A percentile compares a stretch with the other conserved stretches of the same genome.
These are phyloP conservation scores for Pestalotiopsis sp. DNA, from an alignment of 2,329 filamentous ascomycete genomes.

Conservation along the genomic window DNA sequence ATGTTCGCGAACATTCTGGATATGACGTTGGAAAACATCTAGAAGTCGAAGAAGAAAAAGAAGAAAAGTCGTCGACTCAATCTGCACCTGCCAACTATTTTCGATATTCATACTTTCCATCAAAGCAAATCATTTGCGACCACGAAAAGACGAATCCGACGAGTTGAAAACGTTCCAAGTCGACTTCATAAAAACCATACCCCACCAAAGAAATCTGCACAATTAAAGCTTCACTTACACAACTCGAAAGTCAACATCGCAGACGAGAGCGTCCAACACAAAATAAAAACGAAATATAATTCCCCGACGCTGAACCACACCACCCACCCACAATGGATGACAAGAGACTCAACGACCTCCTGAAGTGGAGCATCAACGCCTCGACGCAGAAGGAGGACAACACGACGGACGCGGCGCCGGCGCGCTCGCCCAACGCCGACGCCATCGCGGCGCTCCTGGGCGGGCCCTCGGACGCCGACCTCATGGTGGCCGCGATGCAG, in stretches of 20 bases:
- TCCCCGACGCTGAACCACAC: not conserved
- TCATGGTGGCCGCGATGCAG: conserved; percentile 85
- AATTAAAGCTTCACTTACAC: not conserved
- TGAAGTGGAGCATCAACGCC: conserved; percentile 73
- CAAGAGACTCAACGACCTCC: conserved; percentile 71
- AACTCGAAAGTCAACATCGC: not conserved
- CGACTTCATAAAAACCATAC: not conserved
- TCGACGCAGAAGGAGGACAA: conserved; percentile 32
- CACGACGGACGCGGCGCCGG: not conserved
- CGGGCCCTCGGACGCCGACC: conserved; percentile 85
- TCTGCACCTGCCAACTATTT: not conserved
- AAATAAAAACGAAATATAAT: conserved; percentile 7
- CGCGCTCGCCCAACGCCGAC: conserved; percentile 61
- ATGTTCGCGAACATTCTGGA: conserved; percentile 12
- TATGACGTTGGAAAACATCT: not conserved
- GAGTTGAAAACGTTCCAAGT: not conserved
- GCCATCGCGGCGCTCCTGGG: conserved; percentile 76
- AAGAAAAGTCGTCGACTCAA: not conserved
- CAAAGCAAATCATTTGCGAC: no score
- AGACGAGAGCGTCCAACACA: conserved; percentile 7
- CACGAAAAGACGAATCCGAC: not conserved
- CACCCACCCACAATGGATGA: conserved; percentile 47
- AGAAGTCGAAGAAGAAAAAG: not conserved
- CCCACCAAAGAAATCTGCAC: not conserved
- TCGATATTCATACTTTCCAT: not conserved